Base-by-base conservation (phyloP, 2,329 filamentous ascomycete genomes). In the Talaromyces sp. region DNA sequence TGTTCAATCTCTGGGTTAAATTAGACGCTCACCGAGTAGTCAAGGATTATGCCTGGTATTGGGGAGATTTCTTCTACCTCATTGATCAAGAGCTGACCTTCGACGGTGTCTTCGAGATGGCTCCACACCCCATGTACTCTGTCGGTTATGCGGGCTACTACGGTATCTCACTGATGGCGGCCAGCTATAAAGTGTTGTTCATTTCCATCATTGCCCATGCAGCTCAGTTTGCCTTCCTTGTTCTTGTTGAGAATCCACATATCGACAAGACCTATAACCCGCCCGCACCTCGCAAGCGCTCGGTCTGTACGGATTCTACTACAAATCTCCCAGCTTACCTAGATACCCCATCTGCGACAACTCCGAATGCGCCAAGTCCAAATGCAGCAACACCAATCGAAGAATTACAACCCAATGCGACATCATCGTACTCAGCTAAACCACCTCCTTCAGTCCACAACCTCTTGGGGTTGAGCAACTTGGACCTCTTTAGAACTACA, bases 31-130 rank as follows among this genome's bases (percentile, higher is more conserved):
- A 99, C 74, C 85, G 94, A 56, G 94, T 99, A 45, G 94, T 99
- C 69, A 97, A 97, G 75, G 94, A 99, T 75, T 99, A 92, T 77
- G 94, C 94, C 24, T 99, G 94, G 94, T 99, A 97, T 76, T 99
- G 94, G 94, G 94, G 94, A 56, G 94, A 99, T 75, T 97, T 97
- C 77, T 99, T 97, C 81, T 99, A 91, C 75, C 86, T 99, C 68
- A 90, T 99, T 72, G 94, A 99, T 75, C 92, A 97, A 76, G 91
- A 96, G 69, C 81, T 99, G 71, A 97, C 92, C 45, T 99, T 99
- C 73, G 94, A 99, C 70, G 94, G 94, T 51, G 94, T 99, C 58
- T 99, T 97, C 71, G 94, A 99, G 77, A 95, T 99, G 87, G 94
- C 94, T 17, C 94, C 94, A 29, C 94, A 97, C 71, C 93, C 93